Conservation (phyloP, 805 yeast genomes). For the Wickerhamomyces rabaulensis region DNA sequence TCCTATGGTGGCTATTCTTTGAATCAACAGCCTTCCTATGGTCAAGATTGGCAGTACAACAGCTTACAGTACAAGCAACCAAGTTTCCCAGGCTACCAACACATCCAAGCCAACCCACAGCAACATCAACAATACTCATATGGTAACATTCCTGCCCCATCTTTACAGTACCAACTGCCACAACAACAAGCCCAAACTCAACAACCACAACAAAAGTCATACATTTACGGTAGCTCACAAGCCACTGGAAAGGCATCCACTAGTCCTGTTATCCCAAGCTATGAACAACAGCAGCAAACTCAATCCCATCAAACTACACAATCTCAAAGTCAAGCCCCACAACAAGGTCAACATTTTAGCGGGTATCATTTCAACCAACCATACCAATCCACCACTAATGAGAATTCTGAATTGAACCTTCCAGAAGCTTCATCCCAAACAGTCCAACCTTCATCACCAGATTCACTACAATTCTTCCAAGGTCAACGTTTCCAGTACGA, state of each 20-base stretch:
- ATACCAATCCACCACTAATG: neutral
- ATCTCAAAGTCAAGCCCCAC: slow-evolving; percentile 3
- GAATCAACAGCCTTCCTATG: slow-evolving; percentile 1
- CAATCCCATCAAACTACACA: slow-evolving; percentile 6
- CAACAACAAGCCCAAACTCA: slow-evolving; percentile 6
- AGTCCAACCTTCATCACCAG: slow-evolving; percentile 1
- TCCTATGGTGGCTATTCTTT: slow-evolving; percentile 4
- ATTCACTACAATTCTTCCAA: slow-evolving; percentile 11
- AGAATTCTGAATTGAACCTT: neutral
- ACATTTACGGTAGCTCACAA: slow-evolving; percentile 2
- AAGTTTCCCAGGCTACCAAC: neutral
- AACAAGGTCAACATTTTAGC: slow-evolving; percentile 1
- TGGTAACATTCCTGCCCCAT: slow-evolving; percentile 1
- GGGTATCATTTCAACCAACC: neutral
- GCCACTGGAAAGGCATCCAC: neutral
- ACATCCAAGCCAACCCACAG: neutral
- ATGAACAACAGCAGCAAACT: slow-evolving; percentile 1
- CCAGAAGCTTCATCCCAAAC: neutral
- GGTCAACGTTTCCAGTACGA: slow-evolving; percentile 21
- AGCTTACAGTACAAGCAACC: slow-evolving; percentile 3
- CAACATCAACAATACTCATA: slow-evolving; percentile 1
- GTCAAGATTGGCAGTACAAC: slow-evolving; percentile 10
- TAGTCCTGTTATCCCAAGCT: slow-evolving; percentile 1
- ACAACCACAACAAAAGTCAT: slow-evolving; percentile 5
- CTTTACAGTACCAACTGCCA: neutral